phyloP scores from a whole-genome alignment of 306 rosid genomes.

The Prunus mira region DNA sequence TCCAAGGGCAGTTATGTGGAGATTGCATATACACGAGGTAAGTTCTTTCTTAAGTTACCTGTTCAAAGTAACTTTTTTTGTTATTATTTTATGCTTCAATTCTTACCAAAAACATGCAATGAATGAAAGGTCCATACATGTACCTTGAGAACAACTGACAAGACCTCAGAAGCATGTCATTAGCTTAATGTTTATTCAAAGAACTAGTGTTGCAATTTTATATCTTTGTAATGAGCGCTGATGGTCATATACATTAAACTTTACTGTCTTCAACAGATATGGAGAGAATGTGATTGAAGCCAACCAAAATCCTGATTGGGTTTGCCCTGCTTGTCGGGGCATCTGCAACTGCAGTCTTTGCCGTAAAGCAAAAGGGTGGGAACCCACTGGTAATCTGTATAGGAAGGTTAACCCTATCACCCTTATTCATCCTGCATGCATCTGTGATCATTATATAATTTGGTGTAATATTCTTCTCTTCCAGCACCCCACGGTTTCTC shows the following conservation, averaged over 20 bases:
- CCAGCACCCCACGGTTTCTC: background rate
- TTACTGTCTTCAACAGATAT: conserved; percentile 35
- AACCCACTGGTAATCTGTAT: conserved; percentile 65
- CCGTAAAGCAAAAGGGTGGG: conserved; percentile 72
- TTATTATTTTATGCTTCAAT: background rate
- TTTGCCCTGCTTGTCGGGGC: conserved; percentile 67
- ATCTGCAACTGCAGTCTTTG: conserved; percentile 75
- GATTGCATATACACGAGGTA: conserved; percentile 88
- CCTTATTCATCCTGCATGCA: conserved; percentile 8
- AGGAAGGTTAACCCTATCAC: conserved; percentile 46
- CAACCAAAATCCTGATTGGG: conserved; percentile 43
- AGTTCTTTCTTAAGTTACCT: background rate
- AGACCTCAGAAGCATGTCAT: background rate
- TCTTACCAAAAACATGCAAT: background rate
- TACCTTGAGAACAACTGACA: background rate
- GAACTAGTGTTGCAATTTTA: background rate
- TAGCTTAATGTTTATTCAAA: background rate
- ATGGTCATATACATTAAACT: background rate
- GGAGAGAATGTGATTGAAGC: conserved; percentile 73
- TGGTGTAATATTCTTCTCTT: background rate
- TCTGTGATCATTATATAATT: background rate
- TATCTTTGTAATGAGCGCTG: background rate
- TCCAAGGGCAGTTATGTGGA: conserved; percentile 69
- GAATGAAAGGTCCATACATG: background rate
- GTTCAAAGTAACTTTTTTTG: background rate